A percentile compares a stretch with the other conserved stretches of the same genome.
These are phyloP conservation scores for Zasmidium angulare DNA, from an alignment of 2,329 filamentous ascomycete species.

Conservation along the genomic window DNA sequence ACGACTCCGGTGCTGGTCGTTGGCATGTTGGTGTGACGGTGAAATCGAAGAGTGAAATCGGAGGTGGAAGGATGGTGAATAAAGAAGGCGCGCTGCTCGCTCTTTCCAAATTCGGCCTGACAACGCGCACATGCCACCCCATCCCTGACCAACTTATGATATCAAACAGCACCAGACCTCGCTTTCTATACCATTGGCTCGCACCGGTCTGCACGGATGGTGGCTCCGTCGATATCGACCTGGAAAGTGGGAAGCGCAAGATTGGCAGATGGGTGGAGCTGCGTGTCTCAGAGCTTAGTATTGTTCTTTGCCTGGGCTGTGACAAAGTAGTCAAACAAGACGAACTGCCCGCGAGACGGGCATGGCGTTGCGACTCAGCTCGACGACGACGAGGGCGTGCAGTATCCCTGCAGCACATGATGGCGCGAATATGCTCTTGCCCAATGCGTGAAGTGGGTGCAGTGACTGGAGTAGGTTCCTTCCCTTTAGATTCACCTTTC, in stretches of 20 bases:
- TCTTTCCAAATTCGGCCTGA: not conserved
- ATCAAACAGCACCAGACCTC: not conserved
- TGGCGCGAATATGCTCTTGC: not conserved
- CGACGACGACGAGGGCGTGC: too few species aligned
- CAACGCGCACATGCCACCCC: not conserved
- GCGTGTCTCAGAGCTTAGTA: conserved; percentile 4
- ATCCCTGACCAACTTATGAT: not conserved
- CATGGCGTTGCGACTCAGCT: not conserved
- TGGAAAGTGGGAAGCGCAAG: not conserved
- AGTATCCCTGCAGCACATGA: not conserved
- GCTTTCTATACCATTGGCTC: not conserved
- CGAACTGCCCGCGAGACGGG: not conserved
- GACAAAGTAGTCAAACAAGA: not conserved
- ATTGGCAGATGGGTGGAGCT: not conserved
- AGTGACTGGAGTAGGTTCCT: not conserved
- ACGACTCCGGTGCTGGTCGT: not conserved
- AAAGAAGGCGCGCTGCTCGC: not conserved
- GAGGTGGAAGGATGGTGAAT: not conserved
- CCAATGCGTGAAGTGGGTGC: too few species aligned
- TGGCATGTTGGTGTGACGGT: not conserved
- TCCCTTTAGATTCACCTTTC: not conserved
- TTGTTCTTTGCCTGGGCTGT: not conserved
- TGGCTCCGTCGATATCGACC: not conserved
- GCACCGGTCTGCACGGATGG: not conserved
- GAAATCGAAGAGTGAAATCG: not conserved